Evolutionary conservation across 2,329 filamentous ascomycete species (phyloP).

Genomic region (Massarina eburnea): DNA sequence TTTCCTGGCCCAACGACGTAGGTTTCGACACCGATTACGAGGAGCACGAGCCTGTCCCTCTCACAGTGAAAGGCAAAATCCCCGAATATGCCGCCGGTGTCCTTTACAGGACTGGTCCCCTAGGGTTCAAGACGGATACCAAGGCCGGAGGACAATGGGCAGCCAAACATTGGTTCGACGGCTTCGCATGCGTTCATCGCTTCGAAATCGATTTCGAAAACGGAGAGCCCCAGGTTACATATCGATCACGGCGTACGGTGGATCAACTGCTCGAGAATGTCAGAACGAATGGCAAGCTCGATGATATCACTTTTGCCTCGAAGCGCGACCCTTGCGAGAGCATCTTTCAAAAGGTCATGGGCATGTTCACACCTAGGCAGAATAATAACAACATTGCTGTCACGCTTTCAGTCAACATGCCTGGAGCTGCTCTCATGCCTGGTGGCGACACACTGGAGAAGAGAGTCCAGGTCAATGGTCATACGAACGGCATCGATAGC

Average conservation of each 20-base stretch:
- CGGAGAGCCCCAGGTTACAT: slow-evolving; percentile 55
- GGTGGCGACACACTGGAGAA: slow-evolving; percentile 6
- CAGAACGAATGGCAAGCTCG: slow-evolving; percentile 59
- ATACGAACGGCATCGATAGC: slow-evolving; percentile 47
- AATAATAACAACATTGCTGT: slow-evolving; percentile 64
- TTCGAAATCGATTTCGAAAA: slow-evolving; percentile 64
- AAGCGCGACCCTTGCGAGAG: slow-evolving; percentile 73
- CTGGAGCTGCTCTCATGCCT: slow-evolving; percentile 46
- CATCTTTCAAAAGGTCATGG: slow-evolving; percentile 71
- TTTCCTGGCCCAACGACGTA: slow-evolving; percentile 32
- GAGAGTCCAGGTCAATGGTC: slow-evolving; percentile 19
- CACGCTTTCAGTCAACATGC: slow-evolving; percentile 65
- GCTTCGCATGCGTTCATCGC: slow-evolving; percentile 69
- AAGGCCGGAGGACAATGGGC: slow-evolving; percentile 59
- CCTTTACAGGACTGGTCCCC: slow-evolving; percentile 75
- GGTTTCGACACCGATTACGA: slow-evolving; percentile 67
- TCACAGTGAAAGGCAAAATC: slow-evolving; percentile 66
- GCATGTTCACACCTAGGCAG: slow-evolving; percentile 52
- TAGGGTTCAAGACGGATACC: slow-evolving; percentile 64
- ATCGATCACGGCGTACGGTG: slow-evolving; percentile 70
- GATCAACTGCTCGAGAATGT: slow-evolving; percentile 65
- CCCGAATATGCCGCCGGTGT: slow-evolving; percentile 71
- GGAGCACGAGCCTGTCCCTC: slow-evolving; percentile 64
- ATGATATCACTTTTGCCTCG: slow-evolving; percentile 67
- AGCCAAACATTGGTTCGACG: slow-evolving; percentile 80